phyloP scores from a whole-genome alignment of 106 monocot genomes.

The Platanthera guangdongensis region DNA sequence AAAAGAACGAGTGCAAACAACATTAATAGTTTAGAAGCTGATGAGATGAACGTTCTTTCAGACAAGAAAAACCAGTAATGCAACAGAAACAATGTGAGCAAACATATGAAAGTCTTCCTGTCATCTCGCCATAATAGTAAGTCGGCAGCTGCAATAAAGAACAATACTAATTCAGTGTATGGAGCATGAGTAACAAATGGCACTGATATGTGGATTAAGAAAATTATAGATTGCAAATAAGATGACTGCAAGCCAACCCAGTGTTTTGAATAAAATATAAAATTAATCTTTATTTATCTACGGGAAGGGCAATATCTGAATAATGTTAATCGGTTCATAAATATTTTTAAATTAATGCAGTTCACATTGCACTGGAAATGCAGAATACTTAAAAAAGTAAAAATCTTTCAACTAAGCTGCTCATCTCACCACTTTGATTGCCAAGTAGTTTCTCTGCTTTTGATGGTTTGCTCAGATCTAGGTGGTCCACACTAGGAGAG shows the following conservation, averaged over 20 bases:
- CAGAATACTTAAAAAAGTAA: background rate
- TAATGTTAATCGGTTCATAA: background rate
- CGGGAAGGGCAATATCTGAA: background rate
- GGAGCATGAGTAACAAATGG: constrained; percentile 7
- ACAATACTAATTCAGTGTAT: constrained; percentile 6
- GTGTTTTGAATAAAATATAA: background rate
- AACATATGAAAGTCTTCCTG: constrained; percentile 65
- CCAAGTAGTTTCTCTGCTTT: constrained; percentile 71
- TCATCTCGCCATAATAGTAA: constrained; percentile 89
- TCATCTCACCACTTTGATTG: constrained; percentile 43
- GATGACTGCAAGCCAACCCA: background rate
- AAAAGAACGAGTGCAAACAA: constrained; percentile 48
- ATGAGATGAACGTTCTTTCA: constrained; percentile 67
- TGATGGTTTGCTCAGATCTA: constrained; percentile 37
- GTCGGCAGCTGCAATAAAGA: constrained; percentile 53
- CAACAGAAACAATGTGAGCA: constrained; percentile 52
- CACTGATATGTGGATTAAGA: background rate
- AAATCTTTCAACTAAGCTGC: background rate
- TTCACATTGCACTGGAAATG: background rate
- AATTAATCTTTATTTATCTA: background rate
- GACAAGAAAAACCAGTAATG: constrained; percentile 79
- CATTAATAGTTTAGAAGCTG: constrained; percentile 52
- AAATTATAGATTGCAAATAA: background rate
- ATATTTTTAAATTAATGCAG: background rate
- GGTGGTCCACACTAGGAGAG: constrained; percentile 9